phyloP scores from a whole-genome alignment of 805 yeast species.

The Yamadazyma sp. region DNA sequence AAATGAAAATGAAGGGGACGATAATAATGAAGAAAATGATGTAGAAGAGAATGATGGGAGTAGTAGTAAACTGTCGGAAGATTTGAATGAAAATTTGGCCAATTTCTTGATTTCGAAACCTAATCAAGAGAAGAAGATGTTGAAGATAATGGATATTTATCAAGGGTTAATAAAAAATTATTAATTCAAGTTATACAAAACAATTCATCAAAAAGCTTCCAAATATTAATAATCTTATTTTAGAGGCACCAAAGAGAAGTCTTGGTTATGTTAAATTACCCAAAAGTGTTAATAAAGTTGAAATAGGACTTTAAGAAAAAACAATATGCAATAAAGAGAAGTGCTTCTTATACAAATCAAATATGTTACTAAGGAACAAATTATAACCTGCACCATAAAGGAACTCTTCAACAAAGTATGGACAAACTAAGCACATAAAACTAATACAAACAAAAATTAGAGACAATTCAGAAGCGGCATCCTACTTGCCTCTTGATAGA shows the following conservation, averaged over 20 bases:
- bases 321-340: no score
- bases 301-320: conserved; percentile 42
- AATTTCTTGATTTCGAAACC: conserved; percentile 31
- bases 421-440: no score
- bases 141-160: conserved; percentile 7
- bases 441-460: no score
- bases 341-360: no score
- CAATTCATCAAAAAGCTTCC: conserved; percentile 37
- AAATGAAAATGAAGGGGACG: conserved; percentile 5
- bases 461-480: no score
- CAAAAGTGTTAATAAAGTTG: conserved; percentile 27
- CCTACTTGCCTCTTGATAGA: no score
- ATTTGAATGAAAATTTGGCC: conserved; percentile 41
- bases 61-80: conserved; percentile 30
- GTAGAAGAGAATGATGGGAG: conserved; percentile 20
- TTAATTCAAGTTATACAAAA: conserved; percentile 36
- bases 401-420: no score
- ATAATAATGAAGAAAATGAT: conserved; percentile 8
- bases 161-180: conserved; percentile 21
- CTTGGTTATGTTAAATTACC: conserved; percentile 41
- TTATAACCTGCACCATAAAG: no score
- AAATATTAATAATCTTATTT: conserved; percentile 37
- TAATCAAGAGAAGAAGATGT: conserved; percentile 5
- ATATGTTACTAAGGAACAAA: no score
- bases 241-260: conserved; percentile 42